Evolutionary conservation across 306 rosid species (phyloP).

Genomic region (Alnus glutinosa): DNA sequence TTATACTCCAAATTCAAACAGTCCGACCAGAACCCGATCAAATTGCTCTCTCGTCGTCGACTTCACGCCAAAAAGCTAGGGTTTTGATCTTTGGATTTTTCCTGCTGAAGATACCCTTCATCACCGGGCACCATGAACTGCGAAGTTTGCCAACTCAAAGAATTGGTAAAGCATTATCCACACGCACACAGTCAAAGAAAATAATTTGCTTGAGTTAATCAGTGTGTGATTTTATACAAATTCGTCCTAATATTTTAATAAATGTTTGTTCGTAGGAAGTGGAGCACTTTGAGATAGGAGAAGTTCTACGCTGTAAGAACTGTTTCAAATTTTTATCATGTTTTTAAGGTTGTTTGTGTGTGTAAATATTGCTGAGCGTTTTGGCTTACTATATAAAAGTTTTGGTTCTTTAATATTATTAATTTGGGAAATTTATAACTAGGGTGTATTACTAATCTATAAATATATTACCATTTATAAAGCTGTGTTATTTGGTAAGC

Average conservation of each 20-base stretch:
- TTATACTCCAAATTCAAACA: background rate
- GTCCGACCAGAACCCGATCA: background rate
- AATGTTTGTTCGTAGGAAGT: slow-evolving; percentile 54
- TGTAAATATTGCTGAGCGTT: background rate
- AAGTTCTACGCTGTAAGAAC: slow-evolving; percentile 81
- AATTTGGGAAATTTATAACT: background rate
- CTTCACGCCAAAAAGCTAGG: slow-evolving; percentile 20
- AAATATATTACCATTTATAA: background rate
- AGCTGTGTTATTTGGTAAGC: background rate
- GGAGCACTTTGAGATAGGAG: slow-evolving; percentile 88
- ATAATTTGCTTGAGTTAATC: background rate
- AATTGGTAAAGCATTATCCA: slow-evolving; percentile 50
- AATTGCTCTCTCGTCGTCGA: background rate
- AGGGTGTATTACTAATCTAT: background rate
- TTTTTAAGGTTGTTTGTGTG: background rate
- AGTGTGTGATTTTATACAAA: background rate
- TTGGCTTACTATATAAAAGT: background rate
- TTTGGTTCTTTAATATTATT: background rate
- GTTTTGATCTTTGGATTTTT: slow-evolving; percentile 20
- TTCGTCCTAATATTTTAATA: background rate
- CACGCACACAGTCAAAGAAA: background rate
- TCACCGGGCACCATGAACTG: slow-evolving; percentile 63
- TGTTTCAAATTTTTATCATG: background rate
- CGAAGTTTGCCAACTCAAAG: slow-evolving; percentile 93
- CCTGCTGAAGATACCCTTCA: background rate